Base-by-base conservation (phyloP, 768 basidiomycete species). In the Mycena alexandri region DNA sequence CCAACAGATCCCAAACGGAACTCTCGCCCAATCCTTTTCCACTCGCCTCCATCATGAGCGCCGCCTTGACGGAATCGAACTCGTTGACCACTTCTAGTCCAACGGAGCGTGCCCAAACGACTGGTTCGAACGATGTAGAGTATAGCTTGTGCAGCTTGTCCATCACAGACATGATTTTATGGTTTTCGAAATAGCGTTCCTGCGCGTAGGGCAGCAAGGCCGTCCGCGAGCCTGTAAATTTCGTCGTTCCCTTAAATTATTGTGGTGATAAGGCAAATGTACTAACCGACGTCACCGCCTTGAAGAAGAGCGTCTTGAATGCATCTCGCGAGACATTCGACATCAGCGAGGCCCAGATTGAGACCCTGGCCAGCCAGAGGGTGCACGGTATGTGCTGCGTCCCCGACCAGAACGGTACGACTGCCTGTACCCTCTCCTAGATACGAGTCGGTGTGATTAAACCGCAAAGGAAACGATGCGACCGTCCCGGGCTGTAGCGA, bases 341-440 rank as follows among this genome's bases (percentile, higher is more conserved):
- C 94, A 76, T 99, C 97, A 1, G 84, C 91, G 33, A 99, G 82
- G n/a, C 97, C 98, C 75, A 97, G 81, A 77, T 99, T 99, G 46
- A 99, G 83, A 0, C 97, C 98, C 76, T 99, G 97, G 2, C 98
- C 98, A 0, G 96, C 97, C 29, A 99, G 87, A 1, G 98, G 97
- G 75, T 99, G 97, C 2, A 95, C 83, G 0, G 94, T 94, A 75
- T 99, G 98, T 19, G 96, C 98, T 1, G 97, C 96, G 78, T 99
- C 98, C 2, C 98, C 98, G 1, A 99, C 87, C 10, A 99, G 89
- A 2, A 91, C 96, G 0, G 94, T 96, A 5, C 97, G 87, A 3
- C 81, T 77, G 6, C 88, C 86, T 36, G 69, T 63, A 0, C 88
- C 89, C 74, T 90, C 90, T 17, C 96, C 95, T 48, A 96, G 81